Conservation (phyloP, 2,329 filamentous ascomycete species). For the Huntiella savannae region DNA sequence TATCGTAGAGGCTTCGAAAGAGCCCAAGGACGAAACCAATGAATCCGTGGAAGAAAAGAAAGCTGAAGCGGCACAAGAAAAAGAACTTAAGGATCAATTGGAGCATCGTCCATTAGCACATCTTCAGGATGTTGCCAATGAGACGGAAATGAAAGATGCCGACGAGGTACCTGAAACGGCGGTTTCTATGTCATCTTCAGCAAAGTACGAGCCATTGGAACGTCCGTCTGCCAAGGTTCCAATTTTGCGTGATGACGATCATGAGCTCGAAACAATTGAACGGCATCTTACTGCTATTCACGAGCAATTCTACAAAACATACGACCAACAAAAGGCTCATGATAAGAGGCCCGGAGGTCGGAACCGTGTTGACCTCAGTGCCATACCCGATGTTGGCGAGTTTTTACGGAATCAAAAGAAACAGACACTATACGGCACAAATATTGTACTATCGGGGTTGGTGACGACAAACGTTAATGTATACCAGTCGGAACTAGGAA, state of each 20-base stretch:
- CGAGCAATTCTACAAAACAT: slow-evolving; percentile 61
- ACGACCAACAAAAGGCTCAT: slow-evolving; percentile 30
- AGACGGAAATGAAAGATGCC: slow-evolving; percentile 41
- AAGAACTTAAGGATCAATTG: slow-evolving; percentile 71
- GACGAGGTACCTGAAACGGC: slow-evolving; percentile 12
- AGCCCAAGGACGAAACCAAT: slow-evolving; percentile 4
- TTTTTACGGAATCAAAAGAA: slow-evolving; percentile 72
- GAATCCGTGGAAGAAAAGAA: slow-evolving; percentile 30
- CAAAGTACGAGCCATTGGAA: slow-evolving; percentile 15
- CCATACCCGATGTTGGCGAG: slow-evolving; percentile 64
- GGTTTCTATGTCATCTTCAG: slow-evolving; percentile 12
- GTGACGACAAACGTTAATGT: slow-evolving; percentile 67
- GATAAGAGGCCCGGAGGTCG: background rate
- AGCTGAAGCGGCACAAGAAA: slow-evolving; percentile 51
- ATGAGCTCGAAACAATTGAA: slow-evolving; percentile 60
- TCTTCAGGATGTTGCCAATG: slow-evolving; percentile 79
- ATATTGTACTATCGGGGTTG: slow-evolving; percentile 77
- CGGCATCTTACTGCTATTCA: slow-evolving; percentile 61
- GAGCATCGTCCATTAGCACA: slow-evolving; percentile 77
- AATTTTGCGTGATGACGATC: slow-evolving; percentile 72
- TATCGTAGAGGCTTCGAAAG: background rate
- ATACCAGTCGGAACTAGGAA: slow-evolving; percentile 63
- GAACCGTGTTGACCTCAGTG: slow-evolving; percentile 15
- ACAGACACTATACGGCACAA: slow-evolving; percentile 52
- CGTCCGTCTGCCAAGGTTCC: slow-evolving; percentile 32